Base-by-base conservation (phyloP, 164 flowering plant species). In the Hamamelis virginiana region DNA sequence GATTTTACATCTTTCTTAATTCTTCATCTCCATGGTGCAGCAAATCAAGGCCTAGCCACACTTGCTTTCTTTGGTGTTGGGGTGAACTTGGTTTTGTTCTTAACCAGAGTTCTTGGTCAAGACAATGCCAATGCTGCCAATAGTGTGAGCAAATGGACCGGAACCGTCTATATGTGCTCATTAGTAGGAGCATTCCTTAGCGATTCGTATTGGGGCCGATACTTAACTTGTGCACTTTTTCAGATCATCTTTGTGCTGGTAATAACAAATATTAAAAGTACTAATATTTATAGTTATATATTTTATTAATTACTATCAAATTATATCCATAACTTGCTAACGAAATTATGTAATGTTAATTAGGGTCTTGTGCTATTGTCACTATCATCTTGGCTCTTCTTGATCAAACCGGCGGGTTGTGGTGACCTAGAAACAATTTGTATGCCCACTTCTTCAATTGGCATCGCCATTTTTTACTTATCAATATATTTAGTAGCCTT, bases 51-150 rank as follows among this genome's bases (percentile, higher is more conserved):
- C 8, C 79, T 94, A 0, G 88, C 89, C 23, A 91, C 96, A 12
- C 83, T 94, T 23, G 92, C 97, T 41, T 94, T 89, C 76, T 94
- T 91, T 65, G 96, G 97, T 1, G 96, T 90, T 16, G 92, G 88
- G 0, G 94, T 94, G 73, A 94, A 94, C 72, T 68, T 91, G 83
- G 98, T 94, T 3, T 33, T 94, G 76, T 94, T 94, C 79, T 70
- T 91, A 27, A 89, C 89, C 0, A 81, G 97, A 71, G 98, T 91
- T 27, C 75, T 94, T 8, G 84, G 74, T 2, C 92, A 91, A 76
- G 82, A 75, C 21, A 91, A 85, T 75, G 97, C 97, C 1, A 52
- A 45, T 43, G 97, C 97, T 21, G 94, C 94, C 10, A 89, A 91
- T 57, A 86, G 63, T 45, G 92, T 91, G 28, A 89, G 94, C 80